phyloP scores from a whole-genome alignment of 2,329 filamentous ascomycete genomes.

The Cladophialophora immunda region DNA sequence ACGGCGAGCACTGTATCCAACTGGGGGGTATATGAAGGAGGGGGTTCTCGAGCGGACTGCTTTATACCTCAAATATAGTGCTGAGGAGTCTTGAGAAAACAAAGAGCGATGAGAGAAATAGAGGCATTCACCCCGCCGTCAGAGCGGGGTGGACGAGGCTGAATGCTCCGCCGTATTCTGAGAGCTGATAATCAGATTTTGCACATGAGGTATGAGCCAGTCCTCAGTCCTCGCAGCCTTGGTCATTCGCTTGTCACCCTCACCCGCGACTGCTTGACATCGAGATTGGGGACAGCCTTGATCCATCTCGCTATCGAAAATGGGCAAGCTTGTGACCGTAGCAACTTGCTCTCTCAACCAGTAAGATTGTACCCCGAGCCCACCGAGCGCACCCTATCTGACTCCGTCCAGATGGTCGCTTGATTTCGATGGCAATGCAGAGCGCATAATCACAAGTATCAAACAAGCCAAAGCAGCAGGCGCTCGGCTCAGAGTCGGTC shows the following conservation, averaged over 20 bases:
- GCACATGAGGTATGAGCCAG: neutral
- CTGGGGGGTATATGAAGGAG: too few relatives aligned
- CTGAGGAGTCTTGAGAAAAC: too few relatives aligned
- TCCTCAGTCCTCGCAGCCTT: neutral
- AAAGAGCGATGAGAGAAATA: too few relatives aligned
- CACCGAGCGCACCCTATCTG: neutral
- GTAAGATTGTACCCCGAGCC: neutral
- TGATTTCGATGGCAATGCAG: constrained; percentile 3
- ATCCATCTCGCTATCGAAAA: neutral
- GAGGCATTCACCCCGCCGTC: too few relatives aligned
- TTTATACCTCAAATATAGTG: too few relatives aligned
- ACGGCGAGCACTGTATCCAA: constrained; percentile 10
- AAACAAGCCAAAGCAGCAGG: neutral
- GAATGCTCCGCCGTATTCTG: neutral
- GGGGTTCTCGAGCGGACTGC: too few relatives aligned
- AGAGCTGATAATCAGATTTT: neutral
- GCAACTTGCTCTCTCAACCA: constrained; percentile 4
- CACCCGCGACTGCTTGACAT: neutral
- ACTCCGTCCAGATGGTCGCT: neutral
- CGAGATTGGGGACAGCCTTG: neutral
- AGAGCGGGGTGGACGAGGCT: neutral
- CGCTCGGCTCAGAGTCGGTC: constrained; percentile 1
- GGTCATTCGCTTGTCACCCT: too few relatives aligned
- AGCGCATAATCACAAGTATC: constrained; percentile 2
- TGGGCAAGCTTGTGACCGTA: constrained; percentile 5